phyloP scores from a whole-genome alignment of 805 yeast species.

The Ogataea zsoltii region DNA sequence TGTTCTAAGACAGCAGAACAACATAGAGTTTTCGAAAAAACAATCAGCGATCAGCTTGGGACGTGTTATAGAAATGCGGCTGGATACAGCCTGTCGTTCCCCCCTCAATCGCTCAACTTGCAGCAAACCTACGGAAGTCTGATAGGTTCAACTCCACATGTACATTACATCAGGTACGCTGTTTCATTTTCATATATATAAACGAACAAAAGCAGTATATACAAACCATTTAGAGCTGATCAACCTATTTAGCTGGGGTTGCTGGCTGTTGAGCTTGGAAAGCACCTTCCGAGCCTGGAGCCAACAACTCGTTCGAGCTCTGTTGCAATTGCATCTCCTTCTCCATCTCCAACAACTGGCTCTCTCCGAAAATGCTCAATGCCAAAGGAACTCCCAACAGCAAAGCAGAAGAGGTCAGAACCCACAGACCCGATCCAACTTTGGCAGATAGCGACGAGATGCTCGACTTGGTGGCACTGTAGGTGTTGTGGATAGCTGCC shows the following conservation, averaged over 20 bases:
- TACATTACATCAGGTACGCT: neutral
- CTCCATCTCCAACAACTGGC: conserved; percentile 92
- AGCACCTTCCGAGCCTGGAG: conserved; percentile 62
- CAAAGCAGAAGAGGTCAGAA: conserved; percentile 76
- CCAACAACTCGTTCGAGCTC: conserved; percentile 66
- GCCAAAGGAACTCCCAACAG: conserved; percentile 92
- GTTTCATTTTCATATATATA: conserved; percentile 11
- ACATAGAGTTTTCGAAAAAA: neutral
- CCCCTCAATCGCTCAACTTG: too few species aligned
- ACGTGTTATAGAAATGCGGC: too few species aligned
- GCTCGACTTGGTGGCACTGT: conserved; percentile 39
- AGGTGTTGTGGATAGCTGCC: conserved; percentile 36
- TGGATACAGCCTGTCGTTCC: too few species aligned
- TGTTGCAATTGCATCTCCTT: conserved; percentile 83
- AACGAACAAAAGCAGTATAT: conserved; percentile 6
- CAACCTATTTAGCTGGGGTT: conserved; percentile 13
- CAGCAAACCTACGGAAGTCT: too few species aligned
- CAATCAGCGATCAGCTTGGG: neutral
- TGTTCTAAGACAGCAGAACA: conserved; percentile 22
- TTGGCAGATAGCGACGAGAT: conserved; percentile 50
- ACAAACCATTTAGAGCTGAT: neutral
- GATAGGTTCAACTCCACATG: too few species aligned
- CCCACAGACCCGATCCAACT: conserved; percentile 82
- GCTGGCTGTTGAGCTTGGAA: conserved; percentile 26
- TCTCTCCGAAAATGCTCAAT: conserved; percentile 85